Percentiles rank a stretch among this genome's conserved stretches.
Conservation (phyloP, 768 basidiomycete genomes). For the Pisolithus marmoratus region DNA sequence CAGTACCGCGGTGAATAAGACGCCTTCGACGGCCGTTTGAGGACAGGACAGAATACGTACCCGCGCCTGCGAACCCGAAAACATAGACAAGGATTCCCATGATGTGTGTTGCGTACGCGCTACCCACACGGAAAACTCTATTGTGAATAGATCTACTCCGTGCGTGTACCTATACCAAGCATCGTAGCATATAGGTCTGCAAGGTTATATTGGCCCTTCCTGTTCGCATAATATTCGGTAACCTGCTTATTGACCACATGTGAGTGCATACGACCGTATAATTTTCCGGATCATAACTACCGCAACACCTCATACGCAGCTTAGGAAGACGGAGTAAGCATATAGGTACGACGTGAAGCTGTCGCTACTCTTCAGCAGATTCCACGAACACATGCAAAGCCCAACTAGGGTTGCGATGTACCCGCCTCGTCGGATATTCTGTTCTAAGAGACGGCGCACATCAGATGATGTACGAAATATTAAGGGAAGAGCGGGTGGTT, state of each 20-base stretch:
- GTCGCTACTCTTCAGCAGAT: slow-evolving; percentile 65
- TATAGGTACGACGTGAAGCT: slow-evolving; percentile 77
- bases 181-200: slow-evolving; percentile 59
- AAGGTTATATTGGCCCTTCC: slow-evolving; percentile 65
- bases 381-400: slow-evolving; percentile 73
- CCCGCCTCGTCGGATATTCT: slow-evolving; percentile 83
- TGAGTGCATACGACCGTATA: background rate
- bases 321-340: slow-evolving; percentile 76
- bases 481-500: background rate
- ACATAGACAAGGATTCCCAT: slow-evolving; percentile 78
- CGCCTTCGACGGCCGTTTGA: background rate
- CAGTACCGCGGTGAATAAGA: background rate
- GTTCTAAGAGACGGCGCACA: background rate
- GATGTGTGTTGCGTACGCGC: slow-evolving; percentile 63
- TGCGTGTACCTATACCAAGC: slow-evolving; percentile 75
- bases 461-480: background rate
- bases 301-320: slow-evolving; percentile 80
- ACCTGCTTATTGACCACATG: slow-evolving; percentile 38
- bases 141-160: slow-evolving; percentile 52
- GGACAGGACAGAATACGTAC: slow-evolving; percentile 29
- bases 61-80: slow-evolving; percentile 74
- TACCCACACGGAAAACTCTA: slow-evolving; percentile 12
- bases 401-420: slow-evolving; percentile 79
- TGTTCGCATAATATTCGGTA: slow-evolving; percentile 72
- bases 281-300: slow-evolving; percentile 26